These are phyloP conservation scores for Fraxinus quadrangulata DNA, from an alignment of 257 asterid species.

Conservation along the genomic window DNA sequence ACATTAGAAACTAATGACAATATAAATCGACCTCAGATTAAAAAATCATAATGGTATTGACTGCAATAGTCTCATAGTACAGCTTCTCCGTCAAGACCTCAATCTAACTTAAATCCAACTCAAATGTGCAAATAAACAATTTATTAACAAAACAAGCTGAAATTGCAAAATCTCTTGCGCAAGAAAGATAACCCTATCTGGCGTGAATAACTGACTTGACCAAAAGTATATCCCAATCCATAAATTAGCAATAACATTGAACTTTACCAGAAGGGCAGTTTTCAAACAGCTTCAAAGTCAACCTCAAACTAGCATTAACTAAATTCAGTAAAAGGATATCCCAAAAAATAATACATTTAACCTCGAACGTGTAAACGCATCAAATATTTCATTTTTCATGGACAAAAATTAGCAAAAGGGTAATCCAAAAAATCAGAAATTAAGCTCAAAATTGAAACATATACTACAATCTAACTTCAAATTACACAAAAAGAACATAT, in stretches of 20 bases:
- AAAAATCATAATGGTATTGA: background rate
- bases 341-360: constrained; percentile 8
- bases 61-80: background rate
- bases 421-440: constrained; percentile 10
- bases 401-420: background rate
- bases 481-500: background rate
- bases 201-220: constrained; percentile 15
- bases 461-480: background rate
- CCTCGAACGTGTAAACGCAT: constrained; percentile 2
- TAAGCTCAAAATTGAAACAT: constrained; percentile 9
- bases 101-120: background rate
- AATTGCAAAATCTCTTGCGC: constrained; percentile 10
- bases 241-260: constrained; percentile 12
- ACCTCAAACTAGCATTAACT: constrained; percentile 14
- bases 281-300: constrained; percentile 4
- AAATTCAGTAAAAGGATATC: background rate
- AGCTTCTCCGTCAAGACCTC: constrained; percentile 2
- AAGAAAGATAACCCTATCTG: constrained; percentile 14
- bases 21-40: constrained; percentile 14
- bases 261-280: background rate
- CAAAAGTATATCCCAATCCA: constrained; percentile 21
- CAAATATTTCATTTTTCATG: background rate
- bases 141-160: background rate
- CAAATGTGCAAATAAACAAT: background rate
- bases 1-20: constrained; percentile 6